phyloP scores from a whole-genome alignment of 495 filamentous ascomycete genomes.

The Penicillium taxi region DNA sequence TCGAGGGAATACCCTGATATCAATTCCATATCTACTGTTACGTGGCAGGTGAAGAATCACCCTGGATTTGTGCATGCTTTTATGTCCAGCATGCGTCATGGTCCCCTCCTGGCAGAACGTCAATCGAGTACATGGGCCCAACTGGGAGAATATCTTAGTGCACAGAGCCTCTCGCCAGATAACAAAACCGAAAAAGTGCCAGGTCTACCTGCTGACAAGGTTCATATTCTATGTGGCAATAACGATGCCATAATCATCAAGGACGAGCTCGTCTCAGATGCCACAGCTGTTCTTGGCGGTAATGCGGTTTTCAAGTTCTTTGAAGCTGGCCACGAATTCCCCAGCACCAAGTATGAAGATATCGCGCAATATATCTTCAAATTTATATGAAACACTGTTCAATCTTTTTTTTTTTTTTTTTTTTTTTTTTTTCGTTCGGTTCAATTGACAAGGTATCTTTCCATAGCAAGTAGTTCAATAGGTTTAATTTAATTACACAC shows the following conservation, averaged over 20 bases:
- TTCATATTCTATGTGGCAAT: constrained; percentile 48
- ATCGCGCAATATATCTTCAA: constrained; percentile 40
- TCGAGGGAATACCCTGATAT: constrained; percentile 38
- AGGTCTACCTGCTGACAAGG: constrained; percentile 40
- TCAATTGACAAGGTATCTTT: constrained; percentile 2
- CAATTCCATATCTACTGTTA: constrained; percentile 37
- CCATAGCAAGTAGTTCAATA: constrained; percentile 1
- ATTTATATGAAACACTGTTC: constrained; percentile 20
- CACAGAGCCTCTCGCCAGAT: constrained; percentile 25
- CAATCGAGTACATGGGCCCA: constrained; percentile 46
- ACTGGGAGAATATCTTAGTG: constrained; percentile 44
- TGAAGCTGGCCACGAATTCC: constrained; percentile 52
- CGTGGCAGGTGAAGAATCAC: constrained; percentile 52
- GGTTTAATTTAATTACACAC: constrained; percentile 15
- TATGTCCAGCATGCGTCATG: constrained; percentile 50
- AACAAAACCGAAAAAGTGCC: constrained; percentile 12
- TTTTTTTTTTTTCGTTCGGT: background rate
- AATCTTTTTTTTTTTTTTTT: background rate
- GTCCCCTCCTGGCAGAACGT: constrained; percentile 45
- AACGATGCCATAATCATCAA: constrained; percentile 47
- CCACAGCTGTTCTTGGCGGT: constrained; percentile 39
- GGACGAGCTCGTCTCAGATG: constrained; percentile 51
- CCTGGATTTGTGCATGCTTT: constrained; percentile 49
- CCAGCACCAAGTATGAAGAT: constrained; percentile 46
- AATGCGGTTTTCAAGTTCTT: constrained; percentile 41